These are phyloP conservation scores for Themeda triandra DNA, from an alignment of 176 grass and related monocot genomes.

Conservation along the genomic window DNA sequence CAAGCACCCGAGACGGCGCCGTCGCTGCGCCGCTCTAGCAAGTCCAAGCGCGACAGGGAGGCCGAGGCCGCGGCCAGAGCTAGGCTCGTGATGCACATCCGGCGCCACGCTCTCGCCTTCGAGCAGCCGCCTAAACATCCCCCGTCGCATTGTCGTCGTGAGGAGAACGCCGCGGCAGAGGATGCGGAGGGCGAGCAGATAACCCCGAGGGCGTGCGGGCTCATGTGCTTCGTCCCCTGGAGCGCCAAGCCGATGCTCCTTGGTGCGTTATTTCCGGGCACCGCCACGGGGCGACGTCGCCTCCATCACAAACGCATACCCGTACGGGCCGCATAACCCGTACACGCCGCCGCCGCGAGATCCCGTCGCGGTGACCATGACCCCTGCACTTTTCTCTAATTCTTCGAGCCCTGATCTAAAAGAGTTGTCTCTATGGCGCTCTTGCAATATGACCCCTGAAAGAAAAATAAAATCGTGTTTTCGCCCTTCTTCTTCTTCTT, in stretches of 20 bases:
- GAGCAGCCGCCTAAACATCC: not conserved
- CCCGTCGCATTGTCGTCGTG: not conserved
- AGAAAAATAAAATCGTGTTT: no score
- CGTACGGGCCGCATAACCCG: no score
- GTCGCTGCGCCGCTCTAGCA: not conserved
- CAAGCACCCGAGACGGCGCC: conserved; percentile 23
- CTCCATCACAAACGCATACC: not conserved
- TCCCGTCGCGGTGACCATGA: no score
- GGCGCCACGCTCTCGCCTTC: not conserved
- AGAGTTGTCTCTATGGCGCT: no score
- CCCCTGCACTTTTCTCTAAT: no score
- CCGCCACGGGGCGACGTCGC: not conserved
- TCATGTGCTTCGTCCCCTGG: conserved; percentile 77
- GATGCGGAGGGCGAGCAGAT: conserved; percentile 29
- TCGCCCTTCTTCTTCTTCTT: no score
- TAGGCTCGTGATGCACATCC: not conserved
- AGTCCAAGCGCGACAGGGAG: not conserved
- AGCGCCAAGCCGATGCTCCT: conserved; percentile 65
- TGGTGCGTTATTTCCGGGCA: conserved; percentile 25
- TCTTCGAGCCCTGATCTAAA: no score
- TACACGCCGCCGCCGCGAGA: no score
- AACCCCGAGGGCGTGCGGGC: conserved; percentile 54
- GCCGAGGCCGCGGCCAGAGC: not conserved
- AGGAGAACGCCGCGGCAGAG: not conserved
- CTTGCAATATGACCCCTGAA: no score